Percentiles rank a stretch among this genome's conserved stretches.
These are phyloP conservation scores for Butyriboletus loyo DNA, from an alignment of 768 basidiomycete species.

Conservation along the genomic window DNA sequence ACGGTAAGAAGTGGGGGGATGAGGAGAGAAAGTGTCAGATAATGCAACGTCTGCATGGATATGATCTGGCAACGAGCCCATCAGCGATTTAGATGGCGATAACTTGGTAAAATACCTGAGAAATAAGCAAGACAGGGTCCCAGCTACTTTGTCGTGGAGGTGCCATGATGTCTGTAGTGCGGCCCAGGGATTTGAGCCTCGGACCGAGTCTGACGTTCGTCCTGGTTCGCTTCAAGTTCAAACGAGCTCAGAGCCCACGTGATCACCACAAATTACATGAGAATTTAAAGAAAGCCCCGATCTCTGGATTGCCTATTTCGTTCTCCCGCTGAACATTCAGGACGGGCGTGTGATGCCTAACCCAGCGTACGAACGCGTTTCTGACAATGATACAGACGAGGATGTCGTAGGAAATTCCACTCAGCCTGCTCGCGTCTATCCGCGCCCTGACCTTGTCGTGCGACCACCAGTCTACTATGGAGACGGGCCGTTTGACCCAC, in stretches of 20 bases:
- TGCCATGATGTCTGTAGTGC: slow-evolving; percentile 26
- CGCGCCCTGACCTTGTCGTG: slow-evolving; percentile 11
- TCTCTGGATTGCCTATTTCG: slow-evolving; percentile 9
- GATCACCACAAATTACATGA: slow-evolving; percentile 16
- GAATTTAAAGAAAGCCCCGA: neutral
- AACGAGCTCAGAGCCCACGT: slow-evolving; percentile 3
- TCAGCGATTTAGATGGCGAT: neutral
- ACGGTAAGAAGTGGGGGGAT: slow-evolving; percentile 73
- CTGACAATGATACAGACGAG: slow-evolving; percentile 24
- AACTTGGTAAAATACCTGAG: slow-evolving; percentile 54
- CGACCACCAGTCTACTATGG: slow-evolving; percentile 57
- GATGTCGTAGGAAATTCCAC: slow-evolving; percentile 9
- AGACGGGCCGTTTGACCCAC: slow-evolving; percentile 73
- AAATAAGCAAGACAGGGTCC: slow-evolving; percentile 87
- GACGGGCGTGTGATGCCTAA: slow-evolving; percentile 24
- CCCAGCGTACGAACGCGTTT: slow-evolving; percentile 30
- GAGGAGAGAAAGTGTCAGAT: slow-evolving; percentile 81
- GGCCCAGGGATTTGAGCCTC: neutral
- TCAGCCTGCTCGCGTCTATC: slow-evolving; percentile 1
- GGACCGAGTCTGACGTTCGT: neutral
- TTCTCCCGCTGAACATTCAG: neutral
- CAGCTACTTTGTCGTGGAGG: slow-evolving; percentile 55
- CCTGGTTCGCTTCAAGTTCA: neutral
- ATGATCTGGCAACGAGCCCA: slow-evolving; percentile 66
- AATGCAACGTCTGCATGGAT: slow-evolving; percentile 89